Base-by-base conservation (phyloP, 2,329 filamentous ascomycete species). In the Colletotrichum simmondsii region DNA sequence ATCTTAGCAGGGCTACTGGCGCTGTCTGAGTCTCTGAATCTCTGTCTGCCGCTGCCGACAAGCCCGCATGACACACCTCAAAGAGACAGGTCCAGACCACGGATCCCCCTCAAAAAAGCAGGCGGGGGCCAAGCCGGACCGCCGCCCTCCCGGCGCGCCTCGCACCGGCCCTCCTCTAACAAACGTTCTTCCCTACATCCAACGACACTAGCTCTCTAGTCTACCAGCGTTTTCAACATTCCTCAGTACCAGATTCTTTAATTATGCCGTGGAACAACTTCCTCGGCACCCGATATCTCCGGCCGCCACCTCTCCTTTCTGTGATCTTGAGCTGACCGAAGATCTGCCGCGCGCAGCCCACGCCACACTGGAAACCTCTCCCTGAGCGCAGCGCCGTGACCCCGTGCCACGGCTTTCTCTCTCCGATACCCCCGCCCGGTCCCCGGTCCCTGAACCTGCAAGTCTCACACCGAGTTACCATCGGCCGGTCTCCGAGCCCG, bases 41-140 rank as follows among this genome's bases (percentile, higher is more conserved):
- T 32, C 30, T 32, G 30, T 32, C 30, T 32, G 30, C 35, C 16
- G 14, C 26, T 32, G 26, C 28, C 26, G 22, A 26, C 32, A 16
- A 46, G 16, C 35, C 59, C 37, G 59, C 30, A 52, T 62, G 59
- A 19, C 37, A 28, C 37, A 30, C 42, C 32, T 11, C 19, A 24
- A 46, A 46, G 35, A 46, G 42, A 46, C 16, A 46, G 58, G 37
- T 8, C 14, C 42, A 52, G 59, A 49, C 37, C 42, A 46, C 42
- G 49, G 37, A 62, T 22, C 37, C 37, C 10, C 22, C n/a, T n/a
- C 26, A 32, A 62, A 62, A 46, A 46, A 46, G 42, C 19, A 46
- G 42, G 35, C 35, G 35, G 59, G 7, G 37, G 67, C 62, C 67
- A 66, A 66, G 67, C 62, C 67, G 67, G 62, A 66, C 54, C 67